These are phyloP conservation scores for Cordyceps cateniannulata DNA, from an alignment of 2,329 filamentous ascomycete genomes.

Conservation along the genomic window DNA sequence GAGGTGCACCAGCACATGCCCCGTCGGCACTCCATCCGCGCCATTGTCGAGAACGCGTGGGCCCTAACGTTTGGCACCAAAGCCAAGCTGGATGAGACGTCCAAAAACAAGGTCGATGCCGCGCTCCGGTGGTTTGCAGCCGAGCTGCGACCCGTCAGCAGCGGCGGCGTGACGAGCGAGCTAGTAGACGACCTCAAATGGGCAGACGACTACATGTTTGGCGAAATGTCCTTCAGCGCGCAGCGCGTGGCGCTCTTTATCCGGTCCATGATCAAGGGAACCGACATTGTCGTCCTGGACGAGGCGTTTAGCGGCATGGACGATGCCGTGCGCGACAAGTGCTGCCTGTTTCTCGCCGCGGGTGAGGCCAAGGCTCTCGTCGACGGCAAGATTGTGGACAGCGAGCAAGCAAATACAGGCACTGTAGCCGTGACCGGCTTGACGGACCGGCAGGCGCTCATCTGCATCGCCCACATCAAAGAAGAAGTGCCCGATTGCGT, in stretches of 20 bases:
- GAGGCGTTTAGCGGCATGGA: constrained; percentile 87
- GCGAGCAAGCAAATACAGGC: constrained; percentile 36
- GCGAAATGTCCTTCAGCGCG: constrained; percentile 68
- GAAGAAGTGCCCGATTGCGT: constrained; percentile 86
- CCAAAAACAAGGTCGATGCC: constrained; percentile 56
- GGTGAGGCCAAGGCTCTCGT: constrained; percentile 47
- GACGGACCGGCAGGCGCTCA: constrained; percentile 65
- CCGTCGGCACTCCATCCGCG: constrained; percentile 62
- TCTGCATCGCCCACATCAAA: constrained; percentile 87
- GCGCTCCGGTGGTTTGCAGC: constrained; percentile 69
- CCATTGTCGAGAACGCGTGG: constrained; percentile 80
- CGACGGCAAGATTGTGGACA: constrained; percentile 36
- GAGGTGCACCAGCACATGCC: constrained; percentile 95
- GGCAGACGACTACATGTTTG: constrained; percentile 63
- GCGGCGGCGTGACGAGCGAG: constrained; percentile 6
- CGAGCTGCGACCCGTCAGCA: constrained; percentile 59
- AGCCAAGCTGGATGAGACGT: constrained; percentile 55
- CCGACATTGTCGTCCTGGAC: constrained; percentile 77
- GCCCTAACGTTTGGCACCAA: constrained; percentile 75
- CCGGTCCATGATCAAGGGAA: constrained; percentile 70
- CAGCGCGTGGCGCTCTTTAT: constrained; percentile 84
- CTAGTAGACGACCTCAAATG: constrained; percentile 42
- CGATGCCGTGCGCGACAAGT: constrained; percentile 75
- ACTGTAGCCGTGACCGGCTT: constrained; percentile 55
- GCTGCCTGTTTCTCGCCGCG: constrained; percentile 68